A percentile compares a stretch with the other conserved stretches of the same genome.
These are phyloP conservation scores for Carex kokanica DNA, from an alignment of 176 grass and related monocot genomes.

Conservation along the genomic window DNA sequence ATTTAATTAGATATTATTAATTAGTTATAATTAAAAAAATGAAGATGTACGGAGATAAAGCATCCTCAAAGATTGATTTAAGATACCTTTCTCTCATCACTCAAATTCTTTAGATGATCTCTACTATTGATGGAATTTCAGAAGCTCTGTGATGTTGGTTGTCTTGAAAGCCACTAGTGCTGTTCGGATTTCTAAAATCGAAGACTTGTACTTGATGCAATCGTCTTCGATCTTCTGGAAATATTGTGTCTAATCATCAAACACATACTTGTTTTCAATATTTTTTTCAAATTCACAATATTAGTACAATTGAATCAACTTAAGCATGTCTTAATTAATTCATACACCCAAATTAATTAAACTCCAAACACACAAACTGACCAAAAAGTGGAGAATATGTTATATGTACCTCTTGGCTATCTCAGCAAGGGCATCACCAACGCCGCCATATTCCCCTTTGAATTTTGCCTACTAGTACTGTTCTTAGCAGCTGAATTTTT, in stretches of 20 bases:
- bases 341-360: neutral
- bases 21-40: too few relatives aligned
- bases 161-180: constrained; percentile 18
- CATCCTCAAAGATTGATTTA: neutral
- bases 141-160: constrained; percentile 17
- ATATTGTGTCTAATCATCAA: constrained; percentile 7
- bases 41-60: too few relatives aligned
- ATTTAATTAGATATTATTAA: too few relatives aligned
- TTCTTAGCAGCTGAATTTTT: constrained; percentile 1
- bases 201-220: neutral
- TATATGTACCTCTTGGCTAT: neutral
- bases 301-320: neutral
- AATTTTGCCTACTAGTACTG: neutral
- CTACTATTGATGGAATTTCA: constrained; percentile 24
- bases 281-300: neutral
- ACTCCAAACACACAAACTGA: neutral
- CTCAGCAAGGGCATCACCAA: neutral
- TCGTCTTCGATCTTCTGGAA: constrained; percentile 21
- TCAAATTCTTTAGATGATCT: constrained; percentile 11
- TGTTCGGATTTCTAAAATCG: constrained; percentile 7
- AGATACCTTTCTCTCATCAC: constrained; percentile 6
- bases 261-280: neutral
- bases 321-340: too few relatives aligned
- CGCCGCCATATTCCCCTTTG: neutral
- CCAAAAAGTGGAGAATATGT: neutral